Evolutionary conservation across 805 yeast species (phyloP), one percentile per base, ranked within the genome.

Genomic region (Monosporozyma aerobia): DNA sequence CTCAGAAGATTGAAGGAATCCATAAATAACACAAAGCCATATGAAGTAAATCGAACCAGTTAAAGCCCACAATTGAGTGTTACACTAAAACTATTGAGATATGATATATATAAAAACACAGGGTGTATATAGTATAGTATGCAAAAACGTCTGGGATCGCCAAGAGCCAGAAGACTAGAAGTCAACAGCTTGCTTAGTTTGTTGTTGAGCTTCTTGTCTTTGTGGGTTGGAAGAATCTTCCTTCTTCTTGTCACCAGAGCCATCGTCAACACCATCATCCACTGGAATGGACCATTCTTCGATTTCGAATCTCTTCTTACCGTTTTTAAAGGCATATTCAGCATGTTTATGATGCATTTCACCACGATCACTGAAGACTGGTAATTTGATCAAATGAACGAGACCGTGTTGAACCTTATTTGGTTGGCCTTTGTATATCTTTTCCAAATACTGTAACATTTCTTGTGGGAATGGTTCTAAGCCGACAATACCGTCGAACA

Each of bases 241-340:
- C 25, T 39, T 39, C 14, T 39, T 41, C 29, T 41, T 44, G 2
- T 41, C 44, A 19, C 19, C 49, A 35, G 53, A 39, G 14, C 33
- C 51, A 4, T 22, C 51, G 5, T 30, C 77, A 14, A 76, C 84
- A n/a, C 76, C 86, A 53, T 85, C 95, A 53, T 90, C 97, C 2
- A 92, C 96, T 0, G 99, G 98, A 49, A 94, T 94, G n/a, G 96
- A 88, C 96, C 97, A 94, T 62, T 83, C 88, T 58, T 87, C 92
- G 51, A 94, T 84, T 62, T 87, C 96, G 64, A 92, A 89, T 60
- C 78, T 82, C 67, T 82, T 81, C 56, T 86, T 78, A 13, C 96
- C 92, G 58, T 89, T 87, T 63, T 83, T 83, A 71, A 90, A 92
- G 5, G 96, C 89, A 67, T 79, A 84, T 68, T 90, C 97, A 54